Conservation (phyloP, 2,329 filamentous ascomycete species). For the Alternaria ethzedia region DNA sequence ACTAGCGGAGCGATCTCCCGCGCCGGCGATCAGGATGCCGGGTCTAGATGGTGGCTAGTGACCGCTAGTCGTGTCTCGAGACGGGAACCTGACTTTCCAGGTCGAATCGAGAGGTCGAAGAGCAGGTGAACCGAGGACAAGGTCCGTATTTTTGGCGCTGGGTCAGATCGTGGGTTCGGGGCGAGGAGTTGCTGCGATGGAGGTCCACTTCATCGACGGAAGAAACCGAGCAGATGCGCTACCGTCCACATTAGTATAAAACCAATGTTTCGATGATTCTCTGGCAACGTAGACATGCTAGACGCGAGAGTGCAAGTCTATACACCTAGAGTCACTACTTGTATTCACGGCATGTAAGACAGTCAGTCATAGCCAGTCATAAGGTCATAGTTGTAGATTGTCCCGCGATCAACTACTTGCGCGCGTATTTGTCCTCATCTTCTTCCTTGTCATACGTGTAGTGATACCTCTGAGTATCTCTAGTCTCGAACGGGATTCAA, state of each 20-base stretch:
- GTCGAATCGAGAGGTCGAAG: neutral
- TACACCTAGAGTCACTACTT: too few species aligned
- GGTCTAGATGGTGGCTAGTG: neutral
- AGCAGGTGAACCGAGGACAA: neutral
- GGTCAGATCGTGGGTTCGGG: neutral
- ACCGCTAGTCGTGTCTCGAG: neutral
- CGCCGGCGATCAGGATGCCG: neutral
- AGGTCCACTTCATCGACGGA: neutral
- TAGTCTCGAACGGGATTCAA: neutral
- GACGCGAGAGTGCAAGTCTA: too few species aligned
- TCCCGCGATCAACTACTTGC: neutral
- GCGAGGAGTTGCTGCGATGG: neutral
- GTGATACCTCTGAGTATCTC: neutral
- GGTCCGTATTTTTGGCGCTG: neutral
- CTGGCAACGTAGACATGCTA: too few species aligned
- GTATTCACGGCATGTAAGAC: too few species aligned
- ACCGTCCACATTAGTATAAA: neutral
- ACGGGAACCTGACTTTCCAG: neutral
- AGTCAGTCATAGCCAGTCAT: too few species aligned
- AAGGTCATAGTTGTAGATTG: too few species aligned
- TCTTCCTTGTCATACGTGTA: neutral
- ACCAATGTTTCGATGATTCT: too few species aligned
- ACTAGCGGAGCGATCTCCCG: neutral
- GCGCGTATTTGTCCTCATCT: accelerated
- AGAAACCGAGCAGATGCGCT: neutral